These are phyloP conservation scores for Grosmannia serpens DNA, from an alignment of 2,329 filamentous ascomycete genomes.

Conservation along the genomic window DNA sequence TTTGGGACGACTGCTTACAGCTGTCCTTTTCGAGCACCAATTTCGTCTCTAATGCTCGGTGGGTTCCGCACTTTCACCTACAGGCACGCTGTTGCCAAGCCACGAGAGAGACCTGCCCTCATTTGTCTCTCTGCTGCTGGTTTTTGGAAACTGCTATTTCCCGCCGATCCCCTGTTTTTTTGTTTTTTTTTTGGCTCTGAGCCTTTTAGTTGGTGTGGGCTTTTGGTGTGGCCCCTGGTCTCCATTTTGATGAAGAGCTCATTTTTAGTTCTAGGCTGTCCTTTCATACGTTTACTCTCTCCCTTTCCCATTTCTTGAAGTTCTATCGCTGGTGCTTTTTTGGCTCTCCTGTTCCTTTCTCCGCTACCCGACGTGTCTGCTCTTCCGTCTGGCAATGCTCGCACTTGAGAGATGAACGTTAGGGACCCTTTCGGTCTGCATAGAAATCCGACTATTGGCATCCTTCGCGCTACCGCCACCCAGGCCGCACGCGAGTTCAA, in stretches of 20 bases:
- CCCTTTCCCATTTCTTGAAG: background rate
- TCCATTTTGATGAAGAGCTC: background rate
- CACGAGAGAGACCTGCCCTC: background rate
- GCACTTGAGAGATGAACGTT: constrained; percentile 23
- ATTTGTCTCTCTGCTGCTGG: background rate
- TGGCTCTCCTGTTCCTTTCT: no score
- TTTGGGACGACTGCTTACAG: background rate
- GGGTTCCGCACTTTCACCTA: background rate
- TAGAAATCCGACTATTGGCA: constrained; percentile 25
- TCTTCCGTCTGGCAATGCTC: constrained; percentile 4
- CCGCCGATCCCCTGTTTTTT: background rate
- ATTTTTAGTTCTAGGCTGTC: background rate
- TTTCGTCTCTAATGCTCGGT: background rate
- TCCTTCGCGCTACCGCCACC: constrained; percentile 36
- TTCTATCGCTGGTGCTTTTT: no score
- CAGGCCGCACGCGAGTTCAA: constrained; percentile 31
- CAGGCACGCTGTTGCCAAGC: background rate
- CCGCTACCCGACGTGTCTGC: background rate
- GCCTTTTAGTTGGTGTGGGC: background rate
- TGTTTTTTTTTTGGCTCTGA: background rate
- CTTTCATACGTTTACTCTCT: background rate
- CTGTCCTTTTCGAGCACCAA: background rate
- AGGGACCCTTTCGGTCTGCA: constrained; percentile 31
- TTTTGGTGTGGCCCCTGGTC: background rate
- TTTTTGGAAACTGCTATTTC: background rate